Percentiles rank a stretch among this genome's conserved stretches.
These are phyloP conservation scores for Fusarium domesticum DNA, from an alignment of 2,329 filamentous ascomycete genomes.

Conservation along the genomic window DNA sequence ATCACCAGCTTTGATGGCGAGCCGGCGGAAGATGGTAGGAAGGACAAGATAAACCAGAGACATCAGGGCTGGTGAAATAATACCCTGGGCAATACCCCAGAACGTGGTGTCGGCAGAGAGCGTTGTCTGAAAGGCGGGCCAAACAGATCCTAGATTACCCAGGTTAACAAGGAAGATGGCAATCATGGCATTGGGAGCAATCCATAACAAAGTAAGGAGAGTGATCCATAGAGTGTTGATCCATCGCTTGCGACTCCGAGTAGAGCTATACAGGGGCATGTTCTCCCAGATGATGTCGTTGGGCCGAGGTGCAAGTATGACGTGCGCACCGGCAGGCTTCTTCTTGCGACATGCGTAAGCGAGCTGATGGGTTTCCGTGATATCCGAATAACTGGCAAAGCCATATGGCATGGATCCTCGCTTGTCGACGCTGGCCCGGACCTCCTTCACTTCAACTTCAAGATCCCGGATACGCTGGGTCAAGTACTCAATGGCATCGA, in stretches of 20 bases:
- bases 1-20: constrained; percentile 81
- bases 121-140: constrained; percentile 68
- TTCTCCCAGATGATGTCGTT: constrained; percentile 98
- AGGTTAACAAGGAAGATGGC: constrained; percentile 90
- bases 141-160: constrained; percentile 73
- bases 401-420: constrained; percentile 87
- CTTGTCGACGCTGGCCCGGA: constrained; percentile 77
- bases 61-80: constrained; percentile 80
- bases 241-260: constrained; percentile 68
- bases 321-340: constrained; percentile 72
- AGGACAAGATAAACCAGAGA: constrained; percentile 84
- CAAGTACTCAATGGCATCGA: constrained; percentile 93
- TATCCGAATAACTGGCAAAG: constrained; percentile 89
- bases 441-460: constrained; percentile 80
- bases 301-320: constrained; percentile 78
- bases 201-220: constrained; percentile 78
- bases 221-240: constrained; percentile 83
- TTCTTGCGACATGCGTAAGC: constrained; percentile 79
- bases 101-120: constrained; percentile 60
- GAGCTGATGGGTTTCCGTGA: constrained; percentile 82
- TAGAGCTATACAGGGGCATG: constrained; percentile 66
- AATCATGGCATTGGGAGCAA: constrained; percentile 90
- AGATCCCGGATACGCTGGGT: constrained; percentile 80
- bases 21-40: constrained; percentile 84
- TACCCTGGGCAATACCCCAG: constrained; percentile 91